Base-by-base conservation (phyloP, 306 rosid species). In the Purshia tridentata region DNA sequence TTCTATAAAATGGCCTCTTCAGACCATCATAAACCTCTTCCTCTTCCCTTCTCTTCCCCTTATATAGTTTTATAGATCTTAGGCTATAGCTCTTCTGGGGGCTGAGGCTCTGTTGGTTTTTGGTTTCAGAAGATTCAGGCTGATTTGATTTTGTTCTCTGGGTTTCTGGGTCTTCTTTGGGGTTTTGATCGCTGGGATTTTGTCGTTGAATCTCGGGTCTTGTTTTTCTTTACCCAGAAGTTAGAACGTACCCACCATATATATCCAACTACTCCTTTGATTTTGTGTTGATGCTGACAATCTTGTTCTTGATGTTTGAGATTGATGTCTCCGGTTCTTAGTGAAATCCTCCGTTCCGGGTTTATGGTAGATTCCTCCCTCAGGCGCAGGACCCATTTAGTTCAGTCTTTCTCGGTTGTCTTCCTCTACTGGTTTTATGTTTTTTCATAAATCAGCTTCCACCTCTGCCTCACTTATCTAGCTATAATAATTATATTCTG, bases 371-470 rank as follows among this genome's bases (percentile, higher is more conserved):
- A 88, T 74, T 92, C 97, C 69, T 81, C 97, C 48, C 80, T 88
- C 62, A 77, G 96, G 68, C 96, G 94, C 78, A 86, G 91, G 76
- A 90, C 98, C 75, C 98, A 90, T 70, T 64, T 92, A 23, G 97
- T 92, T 84, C 98, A 92, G 79, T 92, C 98, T 60, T 90, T 92
- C 89, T 92, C 98, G 4, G 95, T 92, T 22, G 88, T 90, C 14
- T 92, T 92, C 80, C 97, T 92, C 41, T 86, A 92, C 83, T 92
- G 98, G 98, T 92, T 92, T 80, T 92, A 92, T 64, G 98, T 88
- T 44, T 92, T 92, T 42, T 92, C 98, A 84, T 77, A 80, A 83
- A 76, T 64, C 67, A 45, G 69, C 35, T 35, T 11, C 20, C 66
- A 48, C 3, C 73, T 40, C 63, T 10, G 13, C 61, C 10, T 50